Evolutionary conservation across 2,329 filamentous ascomycete genomes (phyloP), one percentile per base, ranked within the genome.

Genomic region (Fusarium drepaniforme): DNA sequence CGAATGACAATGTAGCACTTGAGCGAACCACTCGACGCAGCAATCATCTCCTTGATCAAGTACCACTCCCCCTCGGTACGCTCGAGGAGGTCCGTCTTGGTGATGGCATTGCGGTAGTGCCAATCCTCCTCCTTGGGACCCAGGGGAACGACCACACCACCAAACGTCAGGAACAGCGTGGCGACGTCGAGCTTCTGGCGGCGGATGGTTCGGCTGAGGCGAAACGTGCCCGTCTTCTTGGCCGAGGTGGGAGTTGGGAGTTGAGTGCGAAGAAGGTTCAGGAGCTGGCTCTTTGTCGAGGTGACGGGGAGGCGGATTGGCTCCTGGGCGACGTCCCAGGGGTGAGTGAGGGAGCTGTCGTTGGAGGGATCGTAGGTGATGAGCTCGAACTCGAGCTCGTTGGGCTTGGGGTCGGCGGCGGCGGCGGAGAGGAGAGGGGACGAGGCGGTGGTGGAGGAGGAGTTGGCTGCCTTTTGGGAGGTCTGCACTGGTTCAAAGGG

Each of bases 31-130:
- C 63, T 63, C 8, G 76, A 78, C 0, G 76, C 66, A 33, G 71
- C 63, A 74, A 80, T 78, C 72, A 80, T 79, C 70, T 80, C 78
- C 66, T 78, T 79, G 57, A 80, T 71, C 13, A 80, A 64, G 35
- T 73, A 73, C 78, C 78, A 80, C 58, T 80, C 78, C 13, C 72
- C 46, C 66, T 80, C 78, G 38, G 76, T 72, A n/a, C 74, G 76
- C 28, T 40, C 40, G 30, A 80, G 62, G 15, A 80, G 65, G 25
- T 80, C 78, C 3, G 77, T 77, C 66, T 78, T 78, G 44, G 75
- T 80, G 53, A 79, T 73, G 42, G 75, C 70, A 57, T 78, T 73
- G 28, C 68, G 71, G 62, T 77, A 80, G 62, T 80, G 75, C 78
- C 78, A 80, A 28, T 78, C 75, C 56, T 38, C 66, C 23, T 79